Evolutionary conservation across 768 basidiomycete species (phyloP).

Genomic region (Leucocoprinus birnbaumii): DNA sequence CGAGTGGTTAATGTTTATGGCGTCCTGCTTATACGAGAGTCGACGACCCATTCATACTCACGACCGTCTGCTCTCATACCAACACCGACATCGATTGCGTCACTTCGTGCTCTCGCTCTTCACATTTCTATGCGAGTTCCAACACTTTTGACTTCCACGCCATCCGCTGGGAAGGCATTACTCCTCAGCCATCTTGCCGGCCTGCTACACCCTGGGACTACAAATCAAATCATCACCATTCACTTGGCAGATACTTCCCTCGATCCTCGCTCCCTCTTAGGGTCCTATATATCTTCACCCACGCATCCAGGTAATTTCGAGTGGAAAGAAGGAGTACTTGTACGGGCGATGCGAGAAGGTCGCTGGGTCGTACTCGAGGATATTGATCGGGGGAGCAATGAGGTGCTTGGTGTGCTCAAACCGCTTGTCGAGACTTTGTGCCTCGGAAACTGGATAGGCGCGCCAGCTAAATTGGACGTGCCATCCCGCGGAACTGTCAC

Average conservation of each 20-base stretch:
- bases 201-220: slow-evolving; percentile 52
- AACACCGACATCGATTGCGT: slow-evolving; percentile 56
- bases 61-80: slow-evolving; percentile 45
- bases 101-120: slow-evolving; percentile 62
- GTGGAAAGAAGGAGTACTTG: slow-evolving; percentile 93
- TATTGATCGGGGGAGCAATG: slow-evolving; percentile 85
- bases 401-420: slow-evolving; percentile 85
- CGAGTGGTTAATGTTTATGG: slow-evolving; percentile 63
- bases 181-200: slow-evolving; percentile 75
- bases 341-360: slow-evolving; percentile 86
- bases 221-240: slow-evolving; percentile 76
- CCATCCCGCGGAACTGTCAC: slow-evolving; percentile 72
- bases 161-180: slow-evolving; percentile 87
- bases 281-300: slow-evolving; percentile 88
- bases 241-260: slow-evolving; percentile 95
- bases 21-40: slow-evolving; percentile 56
- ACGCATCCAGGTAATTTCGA: slow-evolving; percentile 85
- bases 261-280: slow-evolving; percentile 89
- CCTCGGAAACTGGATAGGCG: slow-evolving; percentile 73
- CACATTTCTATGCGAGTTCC: slow-evolving; percentile 70
- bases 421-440: slow-evolving; percentile 77
- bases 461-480: slow-evolving; percentile 62
- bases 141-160: slow-evolving; percentile 77
- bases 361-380: slow-evolving; percentile 93
- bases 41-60: slow-evolving; percentile 16